These are phyloP conservation scores for Pseudogymnoascus sp. DNA, from an alignment of 2,329 filamentous ascomycete genomes.

Conservation along the genomic window DNA sequence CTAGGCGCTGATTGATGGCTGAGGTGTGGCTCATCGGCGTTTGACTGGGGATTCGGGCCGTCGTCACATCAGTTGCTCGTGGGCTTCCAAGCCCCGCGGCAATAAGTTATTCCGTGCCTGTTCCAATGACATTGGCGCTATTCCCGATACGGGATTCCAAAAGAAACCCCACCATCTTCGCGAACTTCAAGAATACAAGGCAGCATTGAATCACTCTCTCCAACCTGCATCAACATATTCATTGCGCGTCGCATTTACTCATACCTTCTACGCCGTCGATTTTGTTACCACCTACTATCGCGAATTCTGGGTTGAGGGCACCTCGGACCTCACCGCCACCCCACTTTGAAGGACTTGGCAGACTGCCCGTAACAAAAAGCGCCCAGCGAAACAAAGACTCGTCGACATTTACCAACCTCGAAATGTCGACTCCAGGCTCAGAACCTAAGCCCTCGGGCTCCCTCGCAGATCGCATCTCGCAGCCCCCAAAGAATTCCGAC, in stretches of 20 bases:
- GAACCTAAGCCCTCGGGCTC: slow-evolving; percentile 23
- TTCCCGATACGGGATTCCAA: not conserved
- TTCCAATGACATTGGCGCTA: not conserved
- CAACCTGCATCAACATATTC: not conserved
- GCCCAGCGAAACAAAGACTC: not conserved
- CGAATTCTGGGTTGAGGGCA: not conserved
- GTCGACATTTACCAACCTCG: not conserved
- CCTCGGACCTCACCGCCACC: slow-evolving; percentile 3
- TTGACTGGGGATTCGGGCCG: slow-evolving; percentile 1
- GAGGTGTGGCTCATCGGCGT: slow-evolving; percentile 5
- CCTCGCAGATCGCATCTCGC: slow-evolving; percentile 39
- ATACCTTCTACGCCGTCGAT: not conserved
- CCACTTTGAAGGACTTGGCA: slow-evolving; percentile 4
- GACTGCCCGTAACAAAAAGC: not conserved
- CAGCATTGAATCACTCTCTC: not conserved
- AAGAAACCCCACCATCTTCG: slow-evolving; percentile 7
- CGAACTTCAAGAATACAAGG: slow-evolving; percentile 2
- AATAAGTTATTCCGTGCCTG: not conserved
- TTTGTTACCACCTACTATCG: not conserved
- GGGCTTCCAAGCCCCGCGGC: not conserved
- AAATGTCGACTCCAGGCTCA: slow-evolving; percentile 7
- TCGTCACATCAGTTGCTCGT: not conserved
- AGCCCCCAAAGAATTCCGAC: slow-evolving; percentile 21
- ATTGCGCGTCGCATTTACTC: not conserved
- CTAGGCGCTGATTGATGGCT: slow-evolving; percentile 2